phyloP scores from a whole-genome alignment of 2,329 filamentous ascomycete species.

The Eurotiales sp. region DNA sequence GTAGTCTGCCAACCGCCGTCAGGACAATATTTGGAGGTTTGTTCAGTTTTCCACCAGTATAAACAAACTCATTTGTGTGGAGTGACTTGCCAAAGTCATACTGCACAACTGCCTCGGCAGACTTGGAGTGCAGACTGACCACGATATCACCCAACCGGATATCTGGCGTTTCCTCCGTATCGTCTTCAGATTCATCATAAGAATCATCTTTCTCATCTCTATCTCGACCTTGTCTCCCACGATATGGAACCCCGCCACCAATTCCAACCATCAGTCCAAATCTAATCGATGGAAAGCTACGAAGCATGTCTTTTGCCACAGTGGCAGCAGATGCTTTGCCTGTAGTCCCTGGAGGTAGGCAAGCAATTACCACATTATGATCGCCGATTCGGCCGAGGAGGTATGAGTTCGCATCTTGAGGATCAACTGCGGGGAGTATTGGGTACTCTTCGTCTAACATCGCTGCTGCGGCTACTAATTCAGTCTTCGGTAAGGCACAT shows the following conservation, averaged over 20 bases:
- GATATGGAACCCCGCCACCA: slow-evolving; percentile 17
- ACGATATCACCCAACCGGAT: slow-evolving; percentile 16
- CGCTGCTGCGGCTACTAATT: slow-evolving; percentile 15
- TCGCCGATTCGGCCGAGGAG: slow-evolving; percentile 1
- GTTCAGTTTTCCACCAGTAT: slow-evolving; percentile 5
- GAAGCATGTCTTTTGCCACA: slow-evolving; percentile 18
- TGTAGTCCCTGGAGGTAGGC: slow-evolving; percentile 15
- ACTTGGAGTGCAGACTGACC: slow-evolving; percentile 17
- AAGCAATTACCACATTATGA: slow-evolving; percentile 14
- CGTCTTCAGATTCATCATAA: background rate
- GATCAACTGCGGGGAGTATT: background rate
- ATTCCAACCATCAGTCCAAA: slow-evolving; percentile 20
- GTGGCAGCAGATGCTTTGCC: slow-evolving; percentile 19
- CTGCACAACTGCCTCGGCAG: slow-evolving; percentile 19
- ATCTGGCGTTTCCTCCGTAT: slow-evolving; percentile 1
- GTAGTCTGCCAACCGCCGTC: background rate
- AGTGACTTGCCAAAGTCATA: slow-evolving; percentile 23
- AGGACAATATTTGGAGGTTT: slow-evolving; percentile 1
- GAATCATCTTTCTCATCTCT: background rate
- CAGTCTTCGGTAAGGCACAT: slow-evolving; percentile 15
- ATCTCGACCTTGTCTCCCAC: too few species aligned
- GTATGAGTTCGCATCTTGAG: slow-evolving; percentile 3
- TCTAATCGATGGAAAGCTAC: slow-evolving; percentile 18
- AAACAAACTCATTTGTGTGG: slow-evolving; percentile 3
- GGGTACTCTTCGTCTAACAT: slow-evolving; percentile 12